These are phyloP conservation scores for Corylus heterophylla DNA, from an alignment of 306 rosid genomes.

Conservation along the genomic window DNA sequence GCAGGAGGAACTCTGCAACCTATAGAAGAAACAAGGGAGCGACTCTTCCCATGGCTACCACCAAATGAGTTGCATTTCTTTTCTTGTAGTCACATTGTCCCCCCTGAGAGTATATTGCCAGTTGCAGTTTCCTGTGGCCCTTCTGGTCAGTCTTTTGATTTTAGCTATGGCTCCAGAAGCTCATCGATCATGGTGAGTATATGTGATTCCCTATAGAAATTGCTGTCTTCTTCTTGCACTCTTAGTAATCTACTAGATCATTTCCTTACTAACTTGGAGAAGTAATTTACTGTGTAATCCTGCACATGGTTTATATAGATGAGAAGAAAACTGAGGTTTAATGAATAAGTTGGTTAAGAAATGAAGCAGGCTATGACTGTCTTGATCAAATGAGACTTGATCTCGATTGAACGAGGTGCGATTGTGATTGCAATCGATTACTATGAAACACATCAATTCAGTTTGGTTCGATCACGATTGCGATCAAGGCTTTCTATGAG, in stretches of 20 bases:
- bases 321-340: too few species aligned
- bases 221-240: background rate
- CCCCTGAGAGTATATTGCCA: conserved; percentile 86
- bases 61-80: conserved; percentile 68
- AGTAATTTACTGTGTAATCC: background rate
- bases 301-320: background rate
- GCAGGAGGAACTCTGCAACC: conserved; percentile 96
- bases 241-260: background rate
- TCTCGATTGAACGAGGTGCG: too few species aligned
- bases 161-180: conserved; percentile 79
- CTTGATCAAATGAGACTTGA: too few species aligned
- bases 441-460: too few species aligned
- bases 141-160: conserved; percentile 78
- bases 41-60: conserved; percentile 83
- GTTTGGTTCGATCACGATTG: too few species aligned
- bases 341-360: too few species aligned
- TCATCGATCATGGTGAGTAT: conserved; percentile 57
- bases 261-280: background rate
- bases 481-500: too few species aligned
- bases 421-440: too few species aligned
- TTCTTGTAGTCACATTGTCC: conserved; percentile 85
- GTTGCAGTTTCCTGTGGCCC: conserved; percentile 84
- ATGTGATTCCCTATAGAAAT: conserved; percentile 7
- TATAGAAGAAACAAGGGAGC: conserved; percentile 85
- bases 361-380: too few species aligned